These are phyloP conservation scores for Hemileia vastatrix DNA, from an alignment of 1,284 basidiomycete genomes.

Conservation along the genomic window DNA sequence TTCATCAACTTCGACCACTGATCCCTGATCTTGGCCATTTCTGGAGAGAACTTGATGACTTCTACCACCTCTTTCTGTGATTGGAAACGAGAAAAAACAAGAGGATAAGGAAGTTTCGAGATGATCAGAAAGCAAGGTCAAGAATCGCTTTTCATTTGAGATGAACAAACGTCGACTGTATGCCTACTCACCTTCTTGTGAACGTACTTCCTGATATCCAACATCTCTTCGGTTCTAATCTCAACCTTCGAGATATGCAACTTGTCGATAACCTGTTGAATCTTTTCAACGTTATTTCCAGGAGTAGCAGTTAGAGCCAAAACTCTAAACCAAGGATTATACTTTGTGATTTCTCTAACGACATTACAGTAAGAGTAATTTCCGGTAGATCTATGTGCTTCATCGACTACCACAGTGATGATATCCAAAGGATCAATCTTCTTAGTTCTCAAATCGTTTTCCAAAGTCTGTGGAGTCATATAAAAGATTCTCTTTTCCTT, in stretches of 20 bases:
- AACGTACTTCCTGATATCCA: slow-evolving; percentile 41
- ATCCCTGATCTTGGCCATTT: slow-evolving; percentile 30
- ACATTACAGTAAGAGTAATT: slow-evolving; percentile 39
- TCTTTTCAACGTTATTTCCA: slow-evolving; percentile 37
- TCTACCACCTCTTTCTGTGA: no score
- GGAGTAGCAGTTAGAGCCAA: slow-evolving; percentile 42
- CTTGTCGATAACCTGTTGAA: slow-evolving; percentile 41
- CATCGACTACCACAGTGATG: slow-evolving; percentile 41
- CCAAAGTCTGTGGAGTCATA: slow-evolving; percentile 44
- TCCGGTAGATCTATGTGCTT: slow-evolving; percentile 40
- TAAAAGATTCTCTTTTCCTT: slow-evolving; percentile 42
- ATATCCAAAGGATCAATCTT: slow-evolving; percentile 37
- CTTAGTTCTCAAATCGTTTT: slow-evolving; percentile 36
- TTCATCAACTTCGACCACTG: slow-evolving; percentile 36
- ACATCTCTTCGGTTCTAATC: slow-evolving; percentile 40
- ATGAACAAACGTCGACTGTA: no score
- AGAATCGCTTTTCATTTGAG: no score
- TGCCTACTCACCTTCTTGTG: no score
- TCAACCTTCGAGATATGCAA: slow-evolving; percentile 43
- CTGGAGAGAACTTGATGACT: slow-evolving; percentile 30
- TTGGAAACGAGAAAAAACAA: no score
- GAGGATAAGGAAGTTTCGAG: no score
- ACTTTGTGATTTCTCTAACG: slow-evolving; percentile 35
- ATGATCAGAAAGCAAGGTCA: no score
- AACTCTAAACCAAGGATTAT: slow-evolving; percentile 40